These are phyloP conservation scores for Pinus albicaulis DNA, from an alignment of 75 land plant species.

Conservation along the genomic window DNA sequence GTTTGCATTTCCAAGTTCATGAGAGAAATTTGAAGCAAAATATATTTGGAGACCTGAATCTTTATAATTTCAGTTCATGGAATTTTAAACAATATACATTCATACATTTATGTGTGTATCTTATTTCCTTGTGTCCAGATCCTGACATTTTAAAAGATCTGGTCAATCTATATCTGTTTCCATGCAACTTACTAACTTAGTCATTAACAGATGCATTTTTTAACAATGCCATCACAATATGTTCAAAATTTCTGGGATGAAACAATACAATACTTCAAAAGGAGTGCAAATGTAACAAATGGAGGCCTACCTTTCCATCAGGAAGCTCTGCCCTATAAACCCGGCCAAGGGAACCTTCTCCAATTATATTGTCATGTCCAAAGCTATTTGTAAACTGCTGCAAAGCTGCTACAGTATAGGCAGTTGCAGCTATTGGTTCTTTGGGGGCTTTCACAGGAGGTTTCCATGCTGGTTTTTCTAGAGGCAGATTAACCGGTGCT, in stretches of 20 bases:
- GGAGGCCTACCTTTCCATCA: conserved; percentile 58
- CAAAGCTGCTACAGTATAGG: conserved; percentile 63
- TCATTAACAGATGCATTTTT: too few relatives aligned
- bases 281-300: background rate
- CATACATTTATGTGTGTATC: too few relatives aligned
- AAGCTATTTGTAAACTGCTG: conserved; percentile 80
- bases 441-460: background rate
- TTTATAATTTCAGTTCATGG: too few relatives aligned
- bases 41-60: too few relatives aligned
- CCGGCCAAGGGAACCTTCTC: conserved; percentile 54
- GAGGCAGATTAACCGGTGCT: background rate
- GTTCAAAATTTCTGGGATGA: background rate
- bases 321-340: conserved; percentile 72
- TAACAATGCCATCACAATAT: background rate
- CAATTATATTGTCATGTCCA: conserved; percentile 59
- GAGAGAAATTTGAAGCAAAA: too few relatives aligned
- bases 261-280: background rate
- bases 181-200: too few relatives aligned
- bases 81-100: too few relatives aligned
- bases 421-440: conserved; percentile 14
- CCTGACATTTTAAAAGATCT: too few relatives aligned
- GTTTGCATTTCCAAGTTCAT: too few relatives aligned
- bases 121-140: too few relatives aligned
- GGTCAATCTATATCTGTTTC: too few relatives aligned
- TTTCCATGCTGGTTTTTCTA: background rate